A percentile compares a stretch with the other conserved stretches of the same genome.
These are phyloP conservation scores for Pinus tabuliformis DNA, from an alignment of 75 land plant species.

Conservation along the genomic window DNA sequence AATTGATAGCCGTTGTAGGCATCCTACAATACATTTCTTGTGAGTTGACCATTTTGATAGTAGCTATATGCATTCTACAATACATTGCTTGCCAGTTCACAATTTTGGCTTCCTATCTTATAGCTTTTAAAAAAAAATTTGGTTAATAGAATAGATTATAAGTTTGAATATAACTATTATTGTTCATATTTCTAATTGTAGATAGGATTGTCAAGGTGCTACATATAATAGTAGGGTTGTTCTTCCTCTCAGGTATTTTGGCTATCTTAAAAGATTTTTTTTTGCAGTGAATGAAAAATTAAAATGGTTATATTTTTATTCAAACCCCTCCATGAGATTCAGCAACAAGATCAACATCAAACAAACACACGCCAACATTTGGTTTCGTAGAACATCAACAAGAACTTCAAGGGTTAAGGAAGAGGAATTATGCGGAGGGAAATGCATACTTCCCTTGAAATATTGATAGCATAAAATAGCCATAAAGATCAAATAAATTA, in stretches of 20 bases:
- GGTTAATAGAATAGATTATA: too few species aligned
- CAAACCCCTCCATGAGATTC: slow-evolving; percentile 18
- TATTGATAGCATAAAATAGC: slow-evolving; percentile 10
- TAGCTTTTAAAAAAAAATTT: too few species aligned
- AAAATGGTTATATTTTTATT: slow-evolving; percentile 6
- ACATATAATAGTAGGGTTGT: slow-evolving; percentile 29
- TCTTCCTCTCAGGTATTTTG: slow-evolving; percentile 37
- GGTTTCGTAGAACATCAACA: too few species aligned
- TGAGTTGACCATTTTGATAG: too few species aligned
- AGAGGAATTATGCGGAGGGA: slow-evolving; percentile 13
- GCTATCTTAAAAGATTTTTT: slow-evolving; percentile 59
- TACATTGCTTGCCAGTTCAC: too few species aligned
- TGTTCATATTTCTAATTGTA: slow-evolving; percentile 18
- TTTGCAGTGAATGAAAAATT: slow-evolving; percentile 27
- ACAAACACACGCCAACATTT: not conserved
- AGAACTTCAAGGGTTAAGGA: slow-evolving; percentile 49
- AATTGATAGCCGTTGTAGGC: too few species aligned
- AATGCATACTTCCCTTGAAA: slow-evolving; percentile 16
- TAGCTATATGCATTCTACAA: too few species aligned
- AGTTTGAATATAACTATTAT: too few species aligned
- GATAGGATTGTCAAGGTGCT: slow-evolving; percentile 31
- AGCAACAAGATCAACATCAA: slow-evolving; percentile 10
- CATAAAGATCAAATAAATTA: slow-evolving; percentile 29
- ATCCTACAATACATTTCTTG: too few species aligned
- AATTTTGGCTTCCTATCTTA: too few species aligned